Evolutionary conservation across 1,284 basidiomycete species (phyloP), one percentile per base, ranked within the genome.

Genomic region (Irpex lacteus): DNA sequence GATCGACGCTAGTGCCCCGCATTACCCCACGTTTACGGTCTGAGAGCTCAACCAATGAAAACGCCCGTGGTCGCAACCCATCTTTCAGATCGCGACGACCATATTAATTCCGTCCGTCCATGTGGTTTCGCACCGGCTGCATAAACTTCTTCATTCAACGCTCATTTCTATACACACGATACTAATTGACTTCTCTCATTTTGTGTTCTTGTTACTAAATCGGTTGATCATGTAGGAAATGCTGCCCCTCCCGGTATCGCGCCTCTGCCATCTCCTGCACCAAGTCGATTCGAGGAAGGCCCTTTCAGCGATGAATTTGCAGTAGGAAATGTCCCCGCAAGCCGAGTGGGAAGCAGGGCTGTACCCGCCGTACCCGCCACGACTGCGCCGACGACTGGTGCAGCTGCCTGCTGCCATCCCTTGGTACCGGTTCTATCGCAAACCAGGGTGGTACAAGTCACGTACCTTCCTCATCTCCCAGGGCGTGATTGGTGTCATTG

Each of bases 391-490:
- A 13, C n/a, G 8, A 13, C 19, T 36, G 5, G 6, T 9, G 26
- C 21, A 21, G 11, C 21, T 15, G 54, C 13, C 54, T 8, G 54
- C 54, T 34, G 13, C 54, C 32, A 21, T 56, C 11, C 54, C 54
- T 13, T 56, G 21, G 21, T 56, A 56, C 32, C 54, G 32, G 2
- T 56, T 56, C 54, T 56, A 56, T 36, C 54, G 54, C 18, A 56
- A 56, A 36, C 54, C 54, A 56, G 54, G 54, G 11, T 56, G 54
- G 54, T 81, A 78, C 68, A 81, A 77, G 65, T 73, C 75, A 63
- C 74, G 73, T 47, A 77, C 74, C 73, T 81, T 87, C 69, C 83
- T 90, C 62, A 72, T 86, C 59, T 78, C 72, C 53, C 69, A 68
- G 60, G 56, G 74, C 60, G 65, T 81, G 32, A 69, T 63, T 1